These are phyloP conservation scores for Reticulomyxa filosa DNA, from an alignment of 78 protist species.

Conservation along the genomic window DNA sequence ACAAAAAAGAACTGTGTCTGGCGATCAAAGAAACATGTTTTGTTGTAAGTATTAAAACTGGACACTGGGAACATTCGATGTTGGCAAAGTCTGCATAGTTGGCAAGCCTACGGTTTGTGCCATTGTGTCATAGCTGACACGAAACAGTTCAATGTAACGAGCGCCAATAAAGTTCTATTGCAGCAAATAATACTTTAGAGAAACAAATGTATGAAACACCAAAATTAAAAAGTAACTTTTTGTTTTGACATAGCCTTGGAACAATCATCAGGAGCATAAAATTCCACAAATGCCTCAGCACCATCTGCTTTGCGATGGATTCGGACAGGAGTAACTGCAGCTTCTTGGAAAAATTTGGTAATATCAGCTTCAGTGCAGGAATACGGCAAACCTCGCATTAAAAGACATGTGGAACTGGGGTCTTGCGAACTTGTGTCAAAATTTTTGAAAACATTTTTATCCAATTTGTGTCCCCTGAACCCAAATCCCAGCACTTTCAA, in stretches of 20 bases:
- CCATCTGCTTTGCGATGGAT: not conserved
- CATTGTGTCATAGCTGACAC: not conserved
- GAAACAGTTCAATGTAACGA: conserved; percentile 2
- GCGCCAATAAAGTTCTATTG: not conserved
- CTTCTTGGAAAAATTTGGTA: not conserved
- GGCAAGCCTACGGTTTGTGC: not conserved
- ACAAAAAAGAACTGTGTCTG: no score
- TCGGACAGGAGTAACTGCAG: not conserved
- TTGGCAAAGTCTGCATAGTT: no score
- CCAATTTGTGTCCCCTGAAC: no score
- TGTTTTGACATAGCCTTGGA: not conserved
- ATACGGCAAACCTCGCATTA: not conserved
- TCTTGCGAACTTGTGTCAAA: no score
- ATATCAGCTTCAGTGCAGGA: not conserved
- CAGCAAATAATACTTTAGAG: not conserved
- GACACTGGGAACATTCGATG: no score
- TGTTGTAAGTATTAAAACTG: no score
- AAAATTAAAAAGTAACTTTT: not conserved
- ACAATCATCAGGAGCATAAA: not conserved
- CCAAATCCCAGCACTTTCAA: no score
- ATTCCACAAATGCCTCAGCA: not conserved
- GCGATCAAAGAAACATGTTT: no score
- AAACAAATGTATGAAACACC: not conserved
- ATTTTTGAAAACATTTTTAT: no score
- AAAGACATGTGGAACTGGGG: no score